Percentiles rank a stretch among this genome's conserved stretches.
Evolutionary conservation across 1,284 basidiomycete genomes (phyloP).

Genomic region (Puccinia coronata): DNA sequence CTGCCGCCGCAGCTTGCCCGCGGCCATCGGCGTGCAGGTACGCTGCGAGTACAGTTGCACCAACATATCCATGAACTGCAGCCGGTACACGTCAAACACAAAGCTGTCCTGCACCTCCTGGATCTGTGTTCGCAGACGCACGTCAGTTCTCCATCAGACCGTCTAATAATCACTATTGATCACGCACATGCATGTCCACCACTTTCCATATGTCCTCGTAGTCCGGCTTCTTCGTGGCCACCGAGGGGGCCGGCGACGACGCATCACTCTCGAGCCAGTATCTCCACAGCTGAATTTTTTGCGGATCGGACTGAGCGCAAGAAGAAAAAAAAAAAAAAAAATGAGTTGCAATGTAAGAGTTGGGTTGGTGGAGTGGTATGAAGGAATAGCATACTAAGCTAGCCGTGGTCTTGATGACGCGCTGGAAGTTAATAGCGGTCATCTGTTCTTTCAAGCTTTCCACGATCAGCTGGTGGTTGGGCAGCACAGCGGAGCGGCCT

Average conservation of each 20-base stretch:
- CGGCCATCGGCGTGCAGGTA: background rate
- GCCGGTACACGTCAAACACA: background rate
- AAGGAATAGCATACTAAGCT: background rate
- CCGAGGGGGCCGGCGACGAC: background rate
- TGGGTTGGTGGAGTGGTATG: background rate
- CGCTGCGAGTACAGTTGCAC: background rate
- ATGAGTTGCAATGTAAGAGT: background rate
- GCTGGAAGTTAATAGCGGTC: background rate
- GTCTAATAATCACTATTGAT: background rate
- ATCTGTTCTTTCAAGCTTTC: background rate
- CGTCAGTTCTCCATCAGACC: no score
- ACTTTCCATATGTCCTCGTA: conserved; percentile 4
- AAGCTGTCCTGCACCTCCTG: background rate
- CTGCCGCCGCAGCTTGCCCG: background rate
- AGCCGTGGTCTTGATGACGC: background rate
- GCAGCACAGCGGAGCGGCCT: background rate
- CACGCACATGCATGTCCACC: background rate
- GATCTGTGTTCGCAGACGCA: no score
- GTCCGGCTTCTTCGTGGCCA: background rate
- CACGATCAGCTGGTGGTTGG: background rate
- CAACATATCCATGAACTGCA: background rate
- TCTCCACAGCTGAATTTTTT: conserved; percentile 2
- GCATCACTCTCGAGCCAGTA: background rate
- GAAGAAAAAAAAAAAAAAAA: no score
- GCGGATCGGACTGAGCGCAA: background rate